phyloP scores from a whole-genome alignment of 805 yeast genomes.

The Saccharomycopsis schoenii region DNA sequence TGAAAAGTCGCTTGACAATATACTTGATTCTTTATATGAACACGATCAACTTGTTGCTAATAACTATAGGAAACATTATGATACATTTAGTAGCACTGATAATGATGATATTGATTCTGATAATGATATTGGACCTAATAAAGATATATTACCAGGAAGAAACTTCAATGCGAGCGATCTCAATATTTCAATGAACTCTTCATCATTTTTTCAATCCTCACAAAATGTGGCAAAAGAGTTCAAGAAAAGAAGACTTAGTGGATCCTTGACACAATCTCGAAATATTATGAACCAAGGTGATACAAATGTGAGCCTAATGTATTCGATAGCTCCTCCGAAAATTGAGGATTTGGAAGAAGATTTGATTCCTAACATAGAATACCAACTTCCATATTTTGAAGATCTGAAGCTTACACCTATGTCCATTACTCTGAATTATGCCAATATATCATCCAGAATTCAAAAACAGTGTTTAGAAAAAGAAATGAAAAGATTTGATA shows the following conservation, averaged over 20 bases:
- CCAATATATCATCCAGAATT: background rate
- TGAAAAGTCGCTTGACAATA: background rate
- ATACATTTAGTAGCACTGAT: background rate
- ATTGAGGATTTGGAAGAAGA: conserved; percentile 28
- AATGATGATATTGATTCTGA: background rate
- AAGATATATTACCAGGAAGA: background rate
- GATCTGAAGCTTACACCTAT: background rate
- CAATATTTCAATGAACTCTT: background rate
- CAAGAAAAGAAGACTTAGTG: background rate
- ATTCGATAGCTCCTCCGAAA: conserved; percentile 20
- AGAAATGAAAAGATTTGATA: background rate
- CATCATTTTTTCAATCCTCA: background rate
- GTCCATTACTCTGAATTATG: background rate
- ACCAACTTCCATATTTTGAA: background rate
- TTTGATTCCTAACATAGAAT: background rate
- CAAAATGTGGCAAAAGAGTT: background rate
- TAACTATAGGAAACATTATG: background rate
- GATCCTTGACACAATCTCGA: background rate
- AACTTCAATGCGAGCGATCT: background rate
- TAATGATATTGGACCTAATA: background rate
- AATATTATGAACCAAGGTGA: background rate
- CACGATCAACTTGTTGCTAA: background rate
- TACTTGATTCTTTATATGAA: background rate
- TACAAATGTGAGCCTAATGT: background rate
- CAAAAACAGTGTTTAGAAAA: background rate